These are phyloP conservation scores for Thalassia testudinum DNA, from an alignment of 116 monocot genomes.

Conservation along the genomic window DNA sequence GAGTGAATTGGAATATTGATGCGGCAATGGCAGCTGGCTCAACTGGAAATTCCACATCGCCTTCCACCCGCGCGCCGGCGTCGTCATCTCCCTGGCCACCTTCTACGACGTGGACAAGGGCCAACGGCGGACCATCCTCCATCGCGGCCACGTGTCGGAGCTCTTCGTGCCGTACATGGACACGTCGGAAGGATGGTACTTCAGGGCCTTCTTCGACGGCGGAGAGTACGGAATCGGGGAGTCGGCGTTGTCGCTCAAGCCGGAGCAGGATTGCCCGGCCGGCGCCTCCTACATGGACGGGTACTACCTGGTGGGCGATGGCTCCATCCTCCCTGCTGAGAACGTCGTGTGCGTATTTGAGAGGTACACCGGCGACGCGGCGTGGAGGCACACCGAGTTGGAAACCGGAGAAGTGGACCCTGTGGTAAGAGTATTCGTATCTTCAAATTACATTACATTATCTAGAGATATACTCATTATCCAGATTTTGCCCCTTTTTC, in stretches of 20 bases:
- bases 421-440: not conserved
- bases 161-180: conserved; percentile 70
- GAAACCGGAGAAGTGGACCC: conserved; percentile 11
- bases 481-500: too few species aligned
- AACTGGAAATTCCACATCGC: conserved; percentile 58
- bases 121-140: conserved; percentile 19
- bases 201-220: conserved; percentile 34
- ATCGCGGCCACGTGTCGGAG: conserved; percentile 42
- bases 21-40: conserved; percentile 28
- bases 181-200: conserved; percentile 51
- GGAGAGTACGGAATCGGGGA: conserved; percentile 49
- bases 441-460: not conserved
- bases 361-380: conserved; percentile 31
- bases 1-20: too few species aligned
- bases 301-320: conserved; percentile 20
- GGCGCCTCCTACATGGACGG: conserved; percentile 37
- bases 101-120: conserved; percentile 10
- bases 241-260: conserved; percentile 17
- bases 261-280: conserved; percentile 32
- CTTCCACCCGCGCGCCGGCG: conserved; percentile 36
- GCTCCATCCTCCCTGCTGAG: conserved; percentile 10
- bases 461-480: too few species aligned
- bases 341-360: conserved; percentile 54
- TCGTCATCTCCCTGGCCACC: conserved; percentile 40
- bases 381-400: conserved; percentile 47